Evolutionary conservation across 116 monocot genomes (phyloP).

Genomic region (Phalaenopsis hybrid): DNA sequence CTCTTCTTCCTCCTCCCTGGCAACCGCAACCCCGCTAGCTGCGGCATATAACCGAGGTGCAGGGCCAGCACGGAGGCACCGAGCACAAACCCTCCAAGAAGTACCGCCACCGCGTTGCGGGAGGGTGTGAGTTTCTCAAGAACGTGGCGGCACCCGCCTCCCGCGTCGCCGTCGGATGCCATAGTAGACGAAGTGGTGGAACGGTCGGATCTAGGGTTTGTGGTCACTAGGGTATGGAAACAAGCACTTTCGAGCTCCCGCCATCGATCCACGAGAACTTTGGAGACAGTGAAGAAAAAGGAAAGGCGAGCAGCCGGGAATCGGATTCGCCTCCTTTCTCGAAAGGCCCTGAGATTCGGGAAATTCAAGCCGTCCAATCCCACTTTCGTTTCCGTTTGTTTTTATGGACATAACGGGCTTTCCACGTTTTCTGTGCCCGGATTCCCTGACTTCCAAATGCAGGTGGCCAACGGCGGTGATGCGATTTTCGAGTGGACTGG

Average conservation of each 20-base stretch:
- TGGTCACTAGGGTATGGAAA: background rate
- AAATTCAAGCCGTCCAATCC: background rate
- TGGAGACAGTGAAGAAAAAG: too few species aligned
- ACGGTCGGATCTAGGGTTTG: constrained; percentile 11
- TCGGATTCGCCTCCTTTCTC: background rate
- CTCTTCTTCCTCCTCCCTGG: constrained; percentile 36
- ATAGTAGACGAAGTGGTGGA: constrained; percentile 2
- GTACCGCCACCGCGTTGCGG: constrained; percentile 18
- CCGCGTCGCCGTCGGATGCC: constrained; percentile 6
- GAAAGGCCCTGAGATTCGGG: background rate
- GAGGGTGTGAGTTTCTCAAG: constrained; percentile 7
- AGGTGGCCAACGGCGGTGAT: too few species aligned
- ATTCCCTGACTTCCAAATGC: too few species aligned
- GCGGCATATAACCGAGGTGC: constrained; percentile 18
- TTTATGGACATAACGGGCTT: too few species aligned
- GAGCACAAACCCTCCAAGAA: constrained; percentile 43
- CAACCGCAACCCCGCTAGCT: constrained; percentile 8
- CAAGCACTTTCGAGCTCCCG: constrained; percentile 7
- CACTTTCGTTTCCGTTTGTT: too few species aligned
- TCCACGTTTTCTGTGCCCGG: too few species aligned
- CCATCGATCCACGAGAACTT: constrained; percentile 5
- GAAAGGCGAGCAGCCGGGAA: background rate
- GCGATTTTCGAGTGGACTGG: too few species aligned
- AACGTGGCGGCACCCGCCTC: constrained; percentile 1
- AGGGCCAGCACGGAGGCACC: constrained; percentile 23